phyloP scores from a whole-genome alignment of 1,139 yeast species.

The Suzukiozyma palmioleophila region DNA sequence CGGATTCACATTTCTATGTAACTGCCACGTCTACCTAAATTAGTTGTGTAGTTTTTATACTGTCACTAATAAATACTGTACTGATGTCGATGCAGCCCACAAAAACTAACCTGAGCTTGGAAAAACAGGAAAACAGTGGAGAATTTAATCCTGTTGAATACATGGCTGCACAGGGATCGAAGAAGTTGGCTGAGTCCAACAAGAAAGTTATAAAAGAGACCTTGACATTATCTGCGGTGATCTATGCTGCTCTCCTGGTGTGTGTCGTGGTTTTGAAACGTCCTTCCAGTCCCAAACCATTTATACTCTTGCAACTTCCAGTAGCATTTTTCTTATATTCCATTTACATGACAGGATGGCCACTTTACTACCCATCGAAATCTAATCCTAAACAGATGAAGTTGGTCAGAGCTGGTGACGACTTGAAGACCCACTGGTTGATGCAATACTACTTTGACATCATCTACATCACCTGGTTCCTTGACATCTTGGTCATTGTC shows the following conservation, averaged over 20 bases:
- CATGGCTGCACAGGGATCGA: conserved; percentile 50
- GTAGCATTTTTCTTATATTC: conserved; percentile 50
- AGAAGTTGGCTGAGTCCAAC: conserved; percentile 65
- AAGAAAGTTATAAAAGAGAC: conserved; percentile 49
- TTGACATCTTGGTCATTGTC: conserved; percentile 51
- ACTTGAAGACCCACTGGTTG: conserved; percentile 54
- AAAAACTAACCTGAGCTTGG: no score
- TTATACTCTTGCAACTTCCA: conserved; percentile 55
- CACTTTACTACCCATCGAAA: conserved; percentile 40
- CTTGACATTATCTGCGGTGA: conserved; percentile 42
- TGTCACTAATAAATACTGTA: no score
- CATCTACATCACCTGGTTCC: conserved; percentile 63
- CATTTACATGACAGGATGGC: conserved; percentile 66
- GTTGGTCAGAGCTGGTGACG: conserved; percentile 57
- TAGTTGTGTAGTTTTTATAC: no score
- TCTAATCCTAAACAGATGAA: conserved; percentile 17
- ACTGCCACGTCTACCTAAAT: no score
- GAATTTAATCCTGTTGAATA: conserved; percentile 3
- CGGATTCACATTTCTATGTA: no score
- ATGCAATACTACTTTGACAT: conserved; percentile 77
- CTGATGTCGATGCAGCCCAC: no score
- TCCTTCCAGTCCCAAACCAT: conserved; percentile 51
- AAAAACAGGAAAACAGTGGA: background rate
- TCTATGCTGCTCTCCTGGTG: conserved; percentile 40
- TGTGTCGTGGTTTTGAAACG: conserved; percentile 44